phyloP scores from a whole-genome alignment of 306 rosid species.

The Vigna mungo region DNA sequence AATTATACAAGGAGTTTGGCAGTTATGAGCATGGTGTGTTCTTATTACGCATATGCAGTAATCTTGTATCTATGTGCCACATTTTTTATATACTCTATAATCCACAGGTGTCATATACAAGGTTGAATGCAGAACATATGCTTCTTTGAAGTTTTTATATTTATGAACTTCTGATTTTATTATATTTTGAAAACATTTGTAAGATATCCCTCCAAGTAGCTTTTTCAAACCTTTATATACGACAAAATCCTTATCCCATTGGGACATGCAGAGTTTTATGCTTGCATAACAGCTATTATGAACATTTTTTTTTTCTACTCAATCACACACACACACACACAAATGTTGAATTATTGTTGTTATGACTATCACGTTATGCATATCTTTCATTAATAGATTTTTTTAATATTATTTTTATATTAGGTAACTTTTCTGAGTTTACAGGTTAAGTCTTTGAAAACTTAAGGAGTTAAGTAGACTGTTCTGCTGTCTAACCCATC shows the following conservation, averaged over 20 bases:
- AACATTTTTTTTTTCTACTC: slow-evolving; percentile 27
- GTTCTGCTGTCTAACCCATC: too few relatives aligned
- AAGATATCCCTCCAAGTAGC: slow-evolving; percentile 5
- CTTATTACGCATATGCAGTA: slow-evolving; percentile 30
- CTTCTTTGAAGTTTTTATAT: not conserved
- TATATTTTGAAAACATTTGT: slow-evolving; percentile 14
- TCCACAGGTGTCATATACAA: not conserved
- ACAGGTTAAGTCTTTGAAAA: too few relatives aligned
- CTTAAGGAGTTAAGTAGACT: too few relatives aligned
- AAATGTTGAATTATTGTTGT: too few relatives aligned
- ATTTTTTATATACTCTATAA: slow-evolving; percentile 11
- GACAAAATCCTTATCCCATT: not conserved
- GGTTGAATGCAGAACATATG: slow-evolving; percentile 4
- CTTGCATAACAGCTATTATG: slow-evolving; percentile 19
- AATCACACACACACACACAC: not conserved
- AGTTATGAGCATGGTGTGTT: slow-evolving; percentile 97
- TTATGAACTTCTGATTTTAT: slow-evolving; percentile 22
- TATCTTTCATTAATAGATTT: too few relatives aligned
- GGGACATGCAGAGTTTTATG: not conserved
- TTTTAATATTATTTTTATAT: too few relatives aligned
- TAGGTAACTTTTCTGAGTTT: too few relatives aligned
- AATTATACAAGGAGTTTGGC: slow-evolving; percentile 98
- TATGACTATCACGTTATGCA: too few relatives aligned
- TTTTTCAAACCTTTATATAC: slow-evolving; percentile 7
- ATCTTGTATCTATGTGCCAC: slow-evolving; percentile 31